Percentiles rank a stretch among this genome's conserved stretches.
phyloP scores from a whole-genome alignment of 352 stramenopile species.

The Pythium sp. region DNA sequence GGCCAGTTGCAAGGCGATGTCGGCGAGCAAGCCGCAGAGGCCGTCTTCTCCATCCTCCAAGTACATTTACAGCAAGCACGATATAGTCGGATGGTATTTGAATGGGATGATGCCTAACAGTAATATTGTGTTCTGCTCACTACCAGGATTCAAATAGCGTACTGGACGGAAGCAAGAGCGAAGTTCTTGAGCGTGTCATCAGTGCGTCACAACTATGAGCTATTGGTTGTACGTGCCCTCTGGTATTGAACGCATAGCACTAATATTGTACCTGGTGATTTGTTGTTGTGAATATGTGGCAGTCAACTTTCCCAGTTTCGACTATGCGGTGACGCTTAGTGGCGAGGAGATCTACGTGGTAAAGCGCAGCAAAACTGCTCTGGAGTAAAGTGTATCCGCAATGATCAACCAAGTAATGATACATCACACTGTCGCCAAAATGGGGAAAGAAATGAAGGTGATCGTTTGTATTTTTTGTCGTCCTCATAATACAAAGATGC shows the following conservation, averaged over 20 bases:
- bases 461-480: constrained; percentile 15
- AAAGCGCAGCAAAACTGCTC: constrained; percentile 38
- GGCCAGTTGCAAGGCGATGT: constrained; percentile 51
- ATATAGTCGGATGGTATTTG: not conserved
- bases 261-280: no score
- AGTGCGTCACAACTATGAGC: constrained; percentile 25
- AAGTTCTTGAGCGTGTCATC: constrained; percentile 63
- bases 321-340: constrained; percentile 70
- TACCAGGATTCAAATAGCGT: constrained; percentile 54
- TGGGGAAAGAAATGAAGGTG: not conserved
- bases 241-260: not conserved
- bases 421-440: not conserved
- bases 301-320: constrained; percentile 68
- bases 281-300: not conserved
- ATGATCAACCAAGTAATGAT: not conserved
- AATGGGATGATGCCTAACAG: not conserved
- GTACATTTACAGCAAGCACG: constrained; percentile 12
- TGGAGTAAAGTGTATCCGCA: constrained; percentile 13
- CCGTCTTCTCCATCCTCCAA: constrained; percentile 66
- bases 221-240: not conserved
- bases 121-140: not conserved
- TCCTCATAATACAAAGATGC: not conserved
- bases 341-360: constrained; percentile 69
- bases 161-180: constrained; percentile 48
- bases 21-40: constrained; percentile 52